Evolutionary conservation across 2,329 filamentous ascomycete genomes (phyloP).

Genomic region (Apiospora marii): DNA sequence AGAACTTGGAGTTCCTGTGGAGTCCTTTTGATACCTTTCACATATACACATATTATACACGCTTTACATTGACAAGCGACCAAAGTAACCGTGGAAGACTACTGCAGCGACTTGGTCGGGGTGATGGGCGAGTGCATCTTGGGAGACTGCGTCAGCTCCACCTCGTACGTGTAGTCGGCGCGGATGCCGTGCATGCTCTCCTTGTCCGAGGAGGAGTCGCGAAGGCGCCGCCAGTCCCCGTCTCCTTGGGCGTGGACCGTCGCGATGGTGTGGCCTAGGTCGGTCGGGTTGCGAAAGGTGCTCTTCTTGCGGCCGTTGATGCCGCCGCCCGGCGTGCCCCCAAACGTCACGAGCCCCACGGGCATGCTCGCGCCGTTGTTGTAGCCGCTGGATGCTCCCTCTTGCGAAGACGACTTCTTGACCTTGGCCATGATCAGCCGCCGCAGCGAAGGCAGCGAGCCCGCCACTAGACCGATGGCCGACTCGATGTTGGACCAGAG

Average conservation of each 20-base stretch:
- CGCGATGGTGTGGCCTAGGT: conserved; percentile 16
- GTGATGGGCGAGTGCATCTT: background rate
- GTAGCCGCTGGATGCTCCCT: background rate
- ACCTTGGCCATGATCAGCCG: conserved; percentile 28
- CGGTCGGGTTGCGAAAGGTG: conserved; percentile 24
- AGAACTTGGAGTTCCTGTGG: background rate
- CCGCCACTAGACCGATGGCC: conserved; percentile 31
- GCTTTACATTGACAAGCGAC: background rate
- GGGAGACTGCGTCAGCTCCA: conserved; percentile 28
- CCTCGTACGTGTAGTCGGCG: conserved; percentile 29
- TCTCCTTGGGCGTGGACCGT: conserved; percentile 24
- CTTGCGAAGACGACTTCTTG: conserved; percentile 13
- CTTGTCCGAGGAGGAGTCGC: conserved; percentile 14
- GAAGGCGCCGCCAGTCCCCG: conserved; percentile 22
- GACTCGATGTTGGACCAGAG: conserved; percentile 36
- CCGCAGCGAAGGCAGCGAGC: conserved; percentile 30
- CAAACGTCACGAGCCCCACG: conserved; percentile 14
- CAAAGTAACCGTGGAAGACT: background rate
- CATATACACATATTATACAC: conserved; percentile 13
- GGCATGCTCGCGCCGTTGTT: background rate
- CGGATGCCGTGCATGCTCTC: conserved; percentile 27
- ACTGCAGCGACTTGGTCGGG: background rate
- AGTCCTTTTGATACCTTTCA: background rate
- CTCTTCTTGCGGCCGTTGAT: conserved; percentile 5
- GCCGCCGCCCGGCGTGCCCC: conserved; percentile 19